Percentiles rank a stretch among this genome's conserved stretches.
phyloP scores from a whole-genome alignment of 352 stramenopile genomes.

The Phytophthora cajani region DNA sequence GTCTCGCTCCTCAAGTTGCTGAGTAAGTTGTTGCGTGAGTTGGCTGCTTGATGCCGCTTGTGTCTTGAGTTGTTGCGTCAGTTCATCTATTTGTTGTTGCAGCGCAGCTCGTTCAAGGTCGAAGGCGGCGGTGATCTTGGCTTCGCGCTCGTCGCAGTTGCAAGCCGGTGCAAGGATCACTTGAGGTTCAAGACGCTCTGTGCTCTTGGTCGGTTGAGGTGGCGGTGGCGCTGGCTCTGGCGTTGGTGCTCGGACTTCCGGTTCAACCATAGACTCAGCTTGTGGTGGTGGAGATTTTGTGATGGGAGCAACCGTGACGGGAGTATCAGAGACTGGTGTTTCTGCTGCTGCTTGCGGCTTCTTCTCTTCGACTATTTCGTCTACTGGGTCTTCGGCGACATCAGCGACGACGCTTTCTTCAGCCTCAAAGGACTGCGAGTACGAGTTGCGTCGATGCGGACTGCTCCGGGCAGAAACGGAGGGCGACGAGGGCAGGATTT shows the following conservation, averaged over 20 bases:
- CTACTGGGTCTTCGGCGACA: constrained; percentile 10
- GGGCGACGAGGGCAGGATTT: constrained; percentile 51
- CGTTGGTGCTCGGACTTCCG: not conserved
- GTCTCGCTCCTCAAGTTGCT: constrained; percentile 31
- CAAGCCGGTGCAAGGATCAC: constrained; percentile 13
- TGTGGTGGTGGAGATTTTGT: not conserved
- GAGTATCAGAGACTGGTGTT: no score
- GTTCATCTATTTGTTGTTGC: constrained; percentile 28
- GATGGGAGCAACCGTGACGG: not conserved
- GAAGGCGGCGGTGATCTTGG: constrained; percentile 19
- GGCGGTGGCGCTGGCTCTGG: not conserved
- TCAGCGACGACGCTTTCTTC: constrained; percentile 29
- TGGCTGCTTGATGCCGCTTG: constrained; percentile 17
- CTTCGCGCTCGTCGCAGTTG: constrained; percentile 26
- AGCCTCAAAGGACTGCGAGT: constrained; percentile 58
- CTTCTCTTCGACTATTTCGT: not conserved
- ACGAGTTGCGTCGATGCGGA: constrained; percentile 45
- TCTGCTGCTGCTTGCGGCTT: constrained; percentile 1
- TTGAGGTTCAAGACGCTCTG: not conserved
- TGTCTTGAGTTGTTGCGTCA: constrained; percentile 42
- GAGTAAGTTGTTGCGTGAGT: constrained; percentile 28
- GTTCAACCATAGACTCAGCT: not conserved
- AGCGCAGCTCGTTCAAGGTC: constrained; percentile 38
- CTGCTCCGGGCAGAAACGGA: constrained; percentile 26
- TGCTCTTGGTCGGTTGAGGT: not conserved